These are phyloP conservation scores for Vitis riparia DNA, from an alignment of 164 flowering plant species.

Conservation along the genomic window DNA sequence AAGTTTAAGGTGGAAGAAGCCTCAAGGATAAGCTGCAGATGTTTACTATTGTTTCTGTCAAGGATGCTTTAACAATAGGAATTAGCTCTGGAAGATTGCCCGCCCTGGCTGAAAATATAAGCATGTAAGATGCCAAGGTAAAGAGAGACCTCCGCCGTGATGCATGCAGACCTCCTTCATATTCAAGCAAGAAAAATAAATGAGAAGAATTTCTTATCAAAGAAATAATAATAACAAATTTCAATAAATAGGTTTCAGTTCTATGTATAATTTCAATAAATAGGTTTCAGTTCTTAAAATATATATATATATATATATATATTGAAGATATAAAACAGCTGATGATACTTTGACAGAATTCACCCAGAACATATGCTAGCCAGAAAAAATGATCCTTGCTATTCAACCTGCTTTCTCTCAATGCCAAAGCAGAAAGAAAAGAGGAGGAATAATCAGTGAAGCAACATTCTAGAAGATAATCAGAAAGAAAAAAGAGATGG, in stretches of 20 bases:
- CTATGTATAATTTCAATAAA: not conserved
- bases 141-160: constrained; percentile 82
- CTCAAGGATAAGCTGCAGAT: constrained; percentile 5
- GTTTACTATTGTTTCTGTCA: constrained; percentile 56
- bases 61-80: constrained; percentile 53
- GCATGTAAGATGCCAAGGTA: constrained; percentile 79
- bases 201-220: not conserved
- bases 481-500: too few species aligned
- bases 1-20: not conserved
- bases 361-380: too few species aligned
- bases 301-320: too few species aligned
- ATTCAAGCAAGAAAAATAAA: constrained; percentile 10
- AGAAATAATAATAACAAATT: not conserved
- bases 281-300: not conserved
- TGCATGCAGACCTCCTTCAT: constrained; percentile 36
- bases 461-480: too few species aligned
- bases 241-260: not conserved
- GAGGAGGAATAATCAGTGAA: not conserved
- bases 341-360: too few species aligned
- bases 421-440: not conserved
- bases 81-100: constrained; percentile 53
- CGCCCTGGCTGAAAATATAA: constrained; percentile 70
- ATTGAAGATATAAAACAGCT: too few species aligned
- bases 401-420: not conserved
- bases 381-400: not conserved